Conservation (phyloP, 139 green algal genomes). For the Desmodesmus armatus region DNA sequence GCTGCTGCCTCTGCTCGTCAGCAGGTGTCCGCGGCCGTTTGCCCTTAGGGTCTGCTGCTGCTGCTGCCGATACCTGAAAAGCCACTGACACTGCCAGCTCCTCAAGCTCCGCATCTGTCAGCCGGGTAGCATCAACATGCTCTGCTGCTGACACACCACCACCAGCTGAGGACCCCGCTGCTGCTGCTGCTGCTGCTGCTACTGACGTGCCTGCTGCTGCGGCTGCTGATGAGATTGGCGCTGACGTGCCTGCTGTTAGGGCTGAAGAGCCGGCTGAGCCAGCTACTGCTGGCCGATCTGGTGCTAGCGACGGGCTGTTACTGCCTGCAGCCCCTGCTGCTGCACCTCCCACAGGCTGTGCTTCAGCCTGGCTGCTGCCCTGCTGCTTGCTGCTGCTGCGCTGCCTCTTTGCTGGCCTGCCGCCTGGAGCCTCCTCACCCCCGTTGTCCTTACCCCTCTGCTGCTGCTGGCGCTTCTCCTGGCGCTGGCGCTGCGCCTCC, state of each 20-base stretch:
- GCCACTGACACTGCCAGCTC: not conserved
- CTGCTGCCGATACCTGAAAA: conserved; percentile 23
- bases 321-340: conserved; percentile 12
- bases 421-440: not conserved
- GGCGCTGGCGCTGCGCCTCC: conserved; percentile 24
- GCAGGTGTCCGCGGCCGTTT: no score
- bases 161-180: not conserved
- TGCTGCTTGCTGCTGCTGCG: not conserved
- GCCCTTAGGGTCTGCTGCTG: conserved; percentile 26
- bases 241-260: not conserved
- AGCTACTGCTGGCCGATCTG: not conserved
- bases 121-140: not conserved
- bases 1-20: no score
- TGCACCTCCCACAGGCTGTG: not conserved
- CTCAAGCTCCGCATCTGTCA: not conserved
- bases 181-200: no score
- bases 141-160: not conserved
- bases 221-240: conserved; percentile 5
- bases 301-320: not conserved
- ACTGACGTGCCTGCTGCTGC: not conserved
- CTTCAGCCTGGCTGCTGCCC: not conserved
- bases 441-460: not conserved
- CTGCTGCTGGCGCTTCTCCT: conserved; percentile 20
- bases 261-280: not conserved
- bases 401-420: not conserved